Evolutionary conservation across 2,329 filamentous ascomycete genomes (phyloP).

Genomic region (Fusarium brachygibbosum): DNA sequence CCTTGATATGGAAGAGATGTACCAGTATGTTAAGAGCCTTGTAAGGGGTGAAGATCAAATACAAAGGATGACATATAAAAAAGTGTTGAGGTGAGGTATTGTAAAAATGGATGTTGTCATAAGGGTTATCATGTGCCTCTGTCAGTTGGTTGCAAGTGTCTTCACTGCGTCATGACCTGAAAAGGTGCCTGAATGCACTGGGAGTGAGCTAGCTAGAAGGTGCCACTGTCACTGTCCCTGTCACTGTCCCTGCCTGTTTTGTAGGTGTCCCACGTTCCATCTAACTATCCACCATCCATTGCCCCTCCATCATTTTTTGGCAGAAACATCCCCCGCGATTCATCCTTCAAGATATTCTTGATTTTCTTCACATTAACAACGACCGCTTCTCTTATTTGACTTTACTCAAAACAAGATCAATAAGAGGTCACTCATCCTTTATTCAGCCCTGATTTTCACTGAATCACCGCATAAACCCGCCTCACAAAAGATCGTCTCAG

Average conservation of each 20-base stretch:
- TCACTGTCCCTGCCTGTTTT: neutral
- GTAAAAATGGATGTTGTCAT: slow-evolving; percentile 36
- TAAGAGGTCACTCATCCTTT: neutral
- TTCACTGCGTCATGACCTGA: slow-evolving; percentile 41
- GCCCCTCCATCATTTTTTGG: slow-evolving; percentile 36
- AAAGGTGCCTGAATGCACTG: slow-evolving; percentile 27
- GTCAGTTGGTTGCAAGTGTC: slow-evolving; percentile 23
- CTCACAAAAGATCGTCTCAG: slow-evolving; percentile 18
- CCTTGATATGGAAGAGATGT: slow-evolving; percentile 10
- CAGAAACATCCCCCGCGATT: slow-evolving; percentile 17
- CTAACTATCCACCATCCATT: slow-evolving; percentile 7
- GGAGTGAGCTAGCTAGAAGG: slow-evolving; percentile 1
- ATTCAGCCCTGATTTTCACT: neutral
- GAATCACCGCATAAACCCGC: neutral
- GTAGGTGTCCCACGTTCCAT: slow-evolving; percentile 25
- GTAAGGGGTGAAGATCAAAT: slow-evolving; percentile 2
- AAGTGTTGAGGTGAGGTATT: slow-evolving; percentile 10
- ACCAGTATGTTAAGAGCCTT: neutral
- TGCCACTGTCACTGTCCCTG: neutral
- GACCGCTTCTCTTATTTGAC: neutral
- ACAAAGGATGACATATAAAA: slow-evolving; percentile 5
- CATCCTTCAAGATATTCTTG: slow-evolving; percentile 7
- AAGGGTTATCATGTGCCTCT: slow-evolving; percentile 34
- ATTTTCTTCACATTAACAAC: slow-evolving; percentile 7
- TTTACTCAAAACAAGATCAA: neutral